These are phyloP conservation scores for Cystobasidiopsis lactophilus DNA, from an alignment of 768 basidiomycete genomes.

Conservation along the genomic window DNA sequence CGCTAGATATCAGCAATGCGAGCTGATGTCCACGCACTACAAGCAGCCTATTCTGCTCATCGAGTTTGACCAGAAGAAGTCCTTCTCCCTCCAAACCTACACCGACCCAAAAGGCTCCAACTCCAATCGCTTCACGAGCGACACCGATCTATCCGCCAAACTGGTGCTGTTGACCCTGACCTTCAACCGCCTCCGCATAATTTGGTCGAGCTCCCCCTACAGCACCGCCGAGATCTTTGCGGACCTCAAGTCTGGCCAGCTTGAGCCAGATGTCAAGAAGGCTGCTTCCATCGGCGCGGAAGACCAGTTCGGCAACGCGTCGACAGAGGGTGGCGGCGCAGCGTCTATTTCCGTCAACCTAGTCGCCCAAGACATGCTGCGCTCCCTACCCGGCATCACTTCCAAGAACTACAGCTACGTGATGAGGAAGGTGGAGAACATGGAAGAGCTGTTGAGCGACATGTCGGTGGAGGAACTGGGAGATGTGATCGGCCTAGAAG, in stretches of 20 bases:
- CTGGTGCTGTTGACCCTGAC: slow-evolving; percentile 68
- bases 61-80: slow-evolving; percentile 93
- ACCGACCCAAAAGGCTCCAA: slow-evolving; percentile 22
- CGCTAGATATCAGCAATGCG: slow-evolving; percentile 79
- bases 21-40: slow-evolving; percentile 88
- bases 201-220: slow-evolving; percentile 94
- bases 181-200: slow-evolving; percentile 77
- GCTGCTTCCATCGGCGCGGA: slow-evolving; percentile 66
- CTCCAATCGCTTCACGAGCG: slow-evolving; percentile 12
- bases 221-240: slow-evolving; percentile 77
- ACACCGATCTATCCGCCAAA: slow-evolving; percentile 43
- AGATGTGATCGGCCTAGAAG: slow-evolving; percentile 53
- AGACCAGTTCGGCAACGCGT: slow-evolving; percentile 35
- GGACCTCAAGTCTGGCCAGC: slow-evolving; percentile 58
- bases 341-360: slow-evolving; percentile 27
- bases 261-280: slow-evolving; percentile 55
- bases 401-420: slow-evolving; percentile 68
- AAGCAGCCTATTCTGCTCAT: slow-evolving; percentile 80
- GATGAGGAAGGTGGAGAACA: slow-evolving; percentile 53
- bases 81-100: slow-evolving; percentile 54
- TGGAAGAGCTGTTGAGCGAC: slow-evolving; percentile 45
- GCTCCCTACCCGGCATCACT: slow-evolving; percentile 61
- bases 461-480: slow-evolving; percentile 41
- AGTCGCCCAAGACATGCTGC: slow-evolving; percentile 54
- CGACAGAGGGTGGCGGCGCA: slow-evolving; percentile 41